A percentile compares a stretch with the other conserved stretches of the same genome.
Evolutionary conservation across 371 early-diverging fungal species (phyloP).

Genomic region (Umbelopsis sp.): DNA sequence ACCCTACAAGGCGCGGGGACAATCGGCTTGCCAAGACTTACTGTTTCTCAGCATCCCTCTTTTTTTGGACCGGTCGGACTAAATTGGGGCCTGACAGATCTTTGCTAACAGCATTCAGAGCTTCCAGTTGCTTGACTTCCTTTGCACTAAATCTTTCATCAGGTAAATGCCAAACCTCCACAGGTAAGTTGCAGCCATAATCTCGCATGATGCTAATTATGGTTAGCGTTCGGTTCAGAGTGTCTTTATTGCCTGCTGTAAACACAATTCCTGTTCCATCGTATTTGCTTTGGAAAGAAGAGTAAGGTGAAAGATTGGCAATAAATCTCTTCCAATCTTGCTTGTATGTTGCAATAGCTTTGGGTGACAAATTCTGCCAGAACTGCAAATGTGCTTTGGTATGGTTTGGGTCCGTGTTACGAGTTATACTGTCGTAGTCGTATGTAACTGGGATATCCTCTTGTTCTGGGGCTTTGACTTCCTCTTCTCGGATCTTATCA

Average conservation of each 20-base stretch:
- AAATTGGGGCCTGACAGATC: constrained; percentile 34
- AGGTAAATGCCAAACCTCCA: constrained; percentile 47
- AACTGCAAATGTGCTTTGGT: constrained; percentile 37
- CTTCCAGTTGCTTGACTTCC: constrained; percentile 21
- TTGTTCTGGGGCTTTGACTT: not conserved
- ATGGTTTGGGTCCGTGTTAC: constrained; percentile 48
- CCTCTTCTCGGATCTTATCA: not conserved
- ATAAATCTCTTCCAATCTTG: constrained; percentile 41
- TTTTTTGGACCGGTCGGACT: constrained; percentile 33
- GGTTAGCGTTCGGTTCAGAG: constrained; percentile 38
- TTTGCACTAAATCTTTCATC: constrained; percentile 37
- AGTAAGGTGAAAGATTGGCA: constrained; percentile 15
- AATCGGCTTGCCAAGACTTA: constrained; percentile 22
- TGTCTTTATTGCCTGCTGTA: constrained; percentile 50
- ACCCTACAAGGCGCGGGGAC: not conserved
- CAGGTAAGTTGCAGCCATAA: constrained; percentile 30
- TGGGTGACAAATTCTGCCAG: constrained; percentile 30
- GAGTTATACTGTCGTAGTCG: not conserved
- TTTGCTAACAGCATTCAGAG: constrained; percentile 27
- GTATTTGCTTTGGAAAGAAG: constrained; percentile 8
- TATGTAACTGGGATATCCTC: not conserved
- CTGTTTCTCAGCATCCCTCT: constrained; percentile 45
- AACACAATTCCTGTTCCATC: constrained; percentile 41
- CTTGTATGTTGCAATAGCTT: constrained; percentile 26
- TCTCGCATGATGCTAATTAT: constrained; percentile 34